Evolutionary conservation across 768 basidiomycete species (phyloP).

Genomic region (Panellus pusillus): DNA sequence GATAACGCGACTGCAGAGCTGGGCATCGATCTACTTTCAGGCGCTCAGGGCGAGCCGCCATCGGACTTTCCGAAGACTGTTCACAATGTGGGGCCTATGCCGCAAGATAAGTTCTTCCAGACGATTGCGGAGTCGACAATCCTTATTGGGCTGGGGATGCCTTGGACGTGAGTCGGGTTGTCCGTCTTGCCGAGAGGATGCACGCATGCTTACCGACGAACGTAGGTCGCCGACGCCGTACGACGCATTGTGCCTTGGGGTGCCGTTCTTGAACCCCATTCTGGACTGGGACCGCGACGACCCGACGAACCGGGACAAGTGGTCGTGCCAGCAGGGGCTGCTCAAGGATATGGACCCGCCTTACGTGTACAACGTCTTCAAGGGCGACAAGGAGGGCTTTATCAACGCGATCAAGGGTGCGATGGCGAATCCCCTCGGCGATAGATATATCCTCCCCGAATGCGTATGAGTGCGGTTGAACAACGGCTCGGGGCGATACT

Average conservation of each 20-base stretch:
- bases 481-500: conserved; percentile 27
- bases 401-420: conserved; percentile 29
- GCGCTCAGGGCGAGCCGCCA: background rate
- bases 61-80: conserved; percentile 4
- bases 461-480: conserved; percentile 30
- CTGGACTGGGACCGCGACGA: conserved; percentile 28
- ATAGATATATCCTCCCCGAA: conserved; percentile 31
- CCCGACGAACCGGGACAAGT: conserved; percentile 28
- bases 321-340: conserved; percentile 34
- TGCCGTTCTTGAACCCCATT: conserved; percentile 39
- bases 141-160: conserved; percentile 3
- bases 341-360: conserved; percentile 31
- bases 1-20: background rate
- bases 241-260: conserved; percentile 35
- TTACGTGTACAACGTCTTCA: conserved; percentile 36
- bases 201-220: background rate
- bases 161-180: background rate
- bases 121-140: conserved; percentile 1
- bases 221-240: conserved; percentile 26
- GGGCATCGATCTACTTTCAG: background rate
- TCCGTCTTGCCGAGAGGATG: background rate
- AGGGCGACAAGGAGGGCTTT: conserved; percentile 29
- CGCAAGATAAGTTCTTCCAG: conserved; percentile 6
- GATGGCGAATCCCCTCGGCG: conserved; percentile 28
- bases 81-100: conserved; percentile 1